These are phyloP conservation scores for Syzygium aqueum DNA, from an alignment of 345 rosid genomes.

Conservation along the genomic window DNA sequence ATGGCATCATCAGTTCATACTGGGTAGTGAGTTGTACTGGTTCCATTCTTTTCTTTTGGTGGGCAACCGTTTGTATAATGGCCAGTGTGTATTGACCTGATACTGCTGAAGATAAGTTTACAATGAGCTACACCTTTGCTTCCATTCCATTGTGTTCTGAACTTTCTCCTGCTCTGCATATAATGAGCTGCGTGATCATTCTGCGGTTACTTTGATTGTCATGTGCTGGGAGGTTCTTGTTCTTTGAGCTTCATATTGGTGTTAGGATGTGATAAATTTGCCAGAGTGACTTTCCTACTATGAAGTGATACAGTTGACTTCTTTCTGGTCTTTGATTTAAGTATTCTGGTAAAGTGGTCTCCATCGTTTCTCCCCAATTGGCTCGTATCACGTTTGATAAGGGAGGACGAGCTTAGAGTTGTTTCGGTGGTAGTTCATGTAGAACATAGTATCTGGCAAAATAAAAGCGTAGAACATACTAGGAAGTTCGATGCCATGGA, in stretches of 20 bases:
- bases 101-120: background rate
- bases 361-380: background rate
- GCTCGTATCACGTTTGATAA: background rate
- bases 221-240: background rate
- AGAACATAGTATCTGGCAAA: background rate
- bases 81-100: background rate
- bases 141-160: background rate
- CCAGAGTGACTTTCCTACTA: background rate
- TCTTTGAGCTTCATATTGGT: background rate
- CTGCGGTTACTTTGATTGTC: background rate
- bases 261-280: background rate
- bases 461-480: background rate
- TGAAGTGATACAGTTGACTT: background rate
- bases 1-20: background rate
- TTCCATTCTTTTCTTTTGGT: background rate
- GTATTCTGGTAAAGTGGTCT: background rate
- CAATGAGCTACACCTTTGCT: background rate
- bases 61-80: background rate
- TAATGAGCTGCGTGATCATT: background rate
- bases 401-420: background rate
- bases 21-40: background rate
- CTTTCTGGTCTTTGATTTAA: background rate
- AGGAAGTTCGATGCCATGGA: background rate
- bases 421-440: background rate
- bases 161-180: background rate